Percentiles rank a stretch among this genome's conserved stretches.
Conservation (phyloP, 805 yeast genomes). For the Lipomyces sp. region DNA sequence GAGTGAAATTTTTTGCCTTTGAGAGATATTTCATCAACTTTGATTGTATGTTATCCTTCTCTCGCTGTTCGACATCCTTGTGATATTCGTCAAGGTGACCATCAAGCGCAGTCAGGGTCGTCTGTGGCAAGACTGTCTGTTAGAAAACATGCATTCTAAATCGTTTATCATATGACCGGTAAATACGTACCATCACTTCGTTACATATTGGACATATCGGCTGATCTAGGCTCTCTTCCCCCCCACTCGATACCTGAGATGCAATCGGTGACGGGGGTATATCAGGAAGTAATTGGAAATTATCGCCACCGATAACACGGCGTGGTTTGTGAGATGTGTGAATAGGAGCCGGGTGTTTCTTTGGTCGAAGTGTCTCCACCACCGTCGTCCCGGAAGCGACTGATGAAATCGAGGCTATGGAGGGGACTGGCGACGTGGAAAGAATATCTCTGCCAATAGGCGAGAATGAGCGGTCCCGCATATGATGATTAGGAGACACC, state of each 20-base stretch:
- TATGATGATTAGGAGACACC: constrained; percentile 22
- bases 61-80: constrained; percentile 44
- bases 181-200: constrained; percentile 53
- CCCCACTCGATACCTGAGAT: constrained; percentile 1
- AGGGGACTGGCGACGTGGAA: constrained; percentile 26
- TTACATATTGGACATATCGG: constrained; percentile 71
- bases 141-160: background rate
- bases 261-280: constrained; percentile 4
- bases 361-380: constrained; percentile 29
- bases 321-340: constrained; percentile 21
- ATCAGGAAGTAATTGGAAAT: constrained; percentile 24
- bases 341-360: constrained; percentile 14
- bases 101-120: constrained; percentile 54
- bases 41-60: constrained; percentile 49
- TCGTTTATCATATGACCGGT: background rate
- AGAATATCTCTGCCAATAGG: constrained; percentile 19
- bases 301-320: constrained; percentile 29
- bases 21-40: constrained; percentile 53
- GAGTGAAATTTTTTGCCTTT: constrained; percentile 48
- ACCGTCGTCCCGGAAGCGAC: constrained; percentile 12
- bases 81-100: constrained; percentile 76
- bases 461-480: constrained; percentile 29
- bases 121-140: background rate
- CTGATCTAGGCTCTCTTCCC: background rate
- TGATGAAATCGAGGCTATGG: constrained; percentile 26